These are phyloP conservation scores for Metschnikowia shivogae DNA, from an alignment of 805 yeast genomes.

Conservation along the genomic window DNA sequence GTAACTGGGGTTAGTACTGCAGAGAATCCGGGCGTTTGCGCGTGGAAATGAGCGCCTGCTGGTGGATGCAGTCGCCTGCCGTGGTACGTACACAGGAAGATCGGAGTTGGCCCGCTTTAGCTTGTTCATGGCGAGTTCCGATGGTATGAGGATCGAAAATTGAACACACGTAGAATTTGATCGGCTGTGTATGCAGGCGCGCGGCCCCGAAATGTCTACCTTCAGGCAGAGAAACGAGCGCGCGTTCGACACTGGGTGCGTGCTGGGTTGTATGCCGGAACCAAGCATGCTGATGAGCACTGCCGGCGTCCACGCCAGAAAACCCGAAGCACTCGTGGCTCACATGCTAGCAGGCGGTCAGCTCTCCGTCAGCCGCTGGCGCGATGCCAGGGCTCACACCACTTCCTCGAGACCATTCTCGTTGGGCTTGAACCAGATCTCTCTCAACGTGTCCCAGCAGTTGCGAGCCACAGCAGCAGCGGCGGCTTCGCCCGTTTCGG, in stretches of 20 bases:
- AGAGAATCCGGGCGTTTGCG: too few species aligned
- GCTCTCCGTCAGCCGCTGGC: too few species aligned
- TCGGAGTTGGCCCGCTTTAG: slow-evolving; percentile 32
- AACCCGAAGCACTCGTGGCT: too few species aligned
- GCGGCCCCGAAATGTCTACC: not conserved
- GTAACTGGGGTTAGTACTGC: slow-evolving; percentile 9
- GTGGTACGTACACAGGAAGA: slow-evolving; percentile 41
- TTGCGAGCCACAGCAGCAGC: slow-evolving; percentile 52
- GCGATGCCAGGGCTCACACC: slow-evolving; percentile 18
- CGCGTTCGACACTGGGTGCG: too few species aligned
- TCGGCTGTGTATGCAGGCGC: slow-evolving; percentile 5
- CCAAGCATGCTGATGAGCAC: too few species aligned
- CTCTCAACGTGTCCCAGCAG: slow-evolving; percentile 61
- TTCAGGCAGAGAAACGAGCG: not conserved
- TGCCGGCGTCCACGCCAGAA: too few species aligned
- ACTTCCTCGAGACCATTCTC: slow-evolving; percentile 34
- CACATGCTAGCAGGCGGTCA: too few species aligned
- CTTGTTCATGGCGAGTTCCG: slow-evolving; percentile 9
- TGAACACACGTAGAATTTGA: slow-evolving; percentile 6
- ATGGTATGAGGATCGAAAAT: slow-evolving; percentile 1
- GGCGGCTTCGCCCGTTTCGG: slow-evolving; percentile 36
- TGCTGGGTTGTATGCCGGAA: too few species aligned
- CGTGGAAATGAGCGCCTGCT: too few species aligned
- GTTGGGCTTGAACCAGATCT: slow-evolving; percentile 70
- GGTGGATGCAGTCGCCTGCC: too few species aligned